phyloP scores from a whole-genome alignment of 2,329 filamentous ascomycete genomes.

The Diaporthe citri region DNA sequence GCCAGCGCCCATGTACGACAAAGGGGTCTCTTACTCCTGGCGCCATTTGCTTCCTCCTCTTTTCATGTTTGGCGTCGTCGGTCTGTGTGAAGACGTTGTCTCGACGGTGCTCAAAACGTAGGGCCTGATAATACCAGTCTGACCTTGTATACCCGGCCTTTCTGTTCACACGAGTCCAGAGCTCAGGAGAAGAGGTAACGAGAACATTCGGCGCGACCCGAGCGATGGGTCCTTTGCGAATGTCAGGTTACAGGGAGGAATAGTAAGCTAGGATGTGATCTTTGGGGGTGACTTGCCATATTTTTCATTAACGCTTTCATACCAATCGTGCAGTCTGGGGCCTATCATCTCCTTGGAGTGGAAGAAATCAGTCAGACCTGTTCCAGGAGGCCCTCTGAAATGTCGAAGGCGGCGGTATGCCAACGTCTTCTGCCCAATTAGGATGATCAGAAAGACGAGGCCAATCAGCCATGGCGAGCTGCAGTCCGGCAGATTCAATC shows the following conservation, averaged over 20 bases:
- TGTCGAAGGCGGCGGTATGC: conserved; percentile 1
- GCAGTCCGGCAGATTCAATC: not conserved
- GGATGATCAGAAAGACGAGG: not conserved
- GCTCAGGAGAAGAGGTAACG: conserved; percentile 61
- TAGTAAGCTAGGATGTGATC: not conserved
- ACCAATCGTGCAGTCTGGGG: not conserved
- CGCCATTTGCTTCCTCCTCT: conserved; percentile 55
- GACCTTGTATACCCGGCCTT: conserved; percentile 56
- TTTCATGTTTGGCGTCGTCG: conserved; percentile 60
- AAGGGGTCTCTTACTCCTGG: not conserved
- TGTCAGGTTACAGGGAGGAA: not conserved
- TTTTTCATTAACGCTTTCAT: not conserved
- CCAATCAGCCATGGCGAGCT: not conserved
- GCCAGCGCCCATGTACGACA: conserved; percentile 40
- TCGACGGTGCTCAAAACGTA: conserved; percentile 60
- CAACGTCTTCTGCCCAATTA: not conserved
- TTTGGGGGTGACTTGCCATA: not conserved
- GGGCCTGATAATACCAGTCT: conserved; percentile 59
- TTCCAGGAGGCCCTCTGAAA: conserved; percentile 4
- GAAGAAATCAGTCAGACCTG: conserved; percentile 16
- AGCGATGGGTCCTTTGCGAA: conserved; percentile 25
- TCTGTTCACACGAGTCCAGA: conserved; percentile 58
- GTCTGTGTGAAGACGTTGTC: conserved; percentile 67
- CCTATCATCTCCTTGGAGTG: not conserved
- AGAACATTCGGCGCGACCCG: conserved; percentile 53